phyloP scores from a whole-genome alignment of 345 rosid species.

The Durio zibethinus region DNA sequence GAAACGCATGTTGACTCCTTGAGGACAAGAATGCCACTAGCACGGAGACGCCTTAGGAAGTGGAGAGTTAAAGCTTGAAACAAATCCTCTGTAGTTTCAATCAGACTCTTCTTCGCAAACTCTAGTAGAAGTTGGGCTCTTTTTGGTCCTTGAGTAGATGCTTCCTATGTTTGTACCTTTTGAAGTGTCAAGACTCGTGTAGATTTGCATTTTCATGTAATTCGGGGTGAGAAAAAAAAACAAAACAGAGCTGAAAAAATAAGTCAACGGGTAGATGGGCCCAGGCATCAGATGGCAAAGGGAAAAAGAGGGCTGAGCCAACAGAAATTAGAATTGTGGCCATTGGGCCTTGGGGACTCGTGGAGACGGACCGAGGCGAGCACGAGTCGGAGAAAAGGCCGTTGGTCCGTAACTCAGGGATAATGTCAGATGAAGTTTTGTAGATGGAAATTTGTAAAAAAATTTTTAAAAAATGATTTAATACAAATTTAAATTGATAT shows the following conservation, averaged over 20 bases:
- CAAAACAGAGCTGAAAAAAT: too few species aligned
- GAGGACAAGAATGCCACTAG: constrained; percentile 35
- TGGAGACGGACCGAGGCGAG: background rate
- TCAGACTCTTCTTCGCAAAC: background rate
- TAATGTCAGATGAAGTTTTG: too few species aligned
- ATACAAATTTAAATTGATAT: too few species aligned
- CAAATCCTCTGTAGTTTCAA: background rate
- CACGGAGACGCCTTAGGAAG: constrained; percentile 32
- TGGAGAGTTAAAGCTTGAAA: constrained; percentile 29
- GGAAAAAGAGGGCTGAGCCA: background rate
- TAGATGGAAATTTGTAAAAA: too few species aligned
- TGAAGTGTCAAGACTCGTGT: too few species aligned
- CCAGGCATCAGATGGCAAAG: too few species aligned
- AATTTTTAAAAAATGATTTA: too few species aligned
- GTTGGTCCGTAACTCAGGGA: too few species aligned
- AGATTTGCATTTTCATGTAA: too few species aligned
- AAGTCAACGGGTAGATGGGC: too few species aligned
- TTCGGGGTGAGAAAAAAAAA: too few species aligned
- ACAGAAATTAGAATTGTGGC: background rate
- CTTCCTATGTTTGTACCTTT: background rate
- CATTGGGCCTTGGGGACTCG: background rate
- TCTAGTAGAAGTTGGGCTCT: background rate
- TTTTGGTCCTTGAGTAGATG: background rate
- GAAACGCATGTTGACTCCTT: constrained; percentile 34
- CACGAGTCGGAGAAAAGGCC: background rate